Evolutionary conservation across 2,329 filamentous ascomycete species (phyloP).

Genomic region (Ceratocystis destructans): DNA sequence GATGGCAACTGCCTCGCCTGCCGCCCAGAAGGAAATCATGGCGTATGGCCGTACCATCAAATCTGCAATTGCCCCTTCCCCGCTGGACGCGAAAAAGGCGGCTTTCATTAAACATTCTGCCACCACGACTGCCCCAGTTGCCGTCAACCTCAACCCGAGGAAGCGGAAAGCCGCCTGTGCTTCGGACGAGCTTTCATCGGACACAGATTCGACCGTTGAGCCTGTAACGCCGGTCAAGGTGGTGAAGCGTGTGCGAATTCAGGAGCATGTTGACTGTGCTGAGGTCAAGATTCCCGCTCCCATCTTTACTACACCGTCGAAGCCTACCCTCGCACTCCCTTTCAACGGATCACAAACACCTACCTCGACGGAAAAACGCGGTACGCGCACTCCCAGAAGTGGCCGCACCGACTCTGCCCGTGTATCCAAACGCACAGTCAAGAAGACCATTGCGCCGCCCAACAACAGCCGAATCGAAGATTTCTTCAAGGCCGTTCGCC

Average conservation of each 20-base stretch:
- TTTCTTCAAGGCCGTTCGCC: slow-evolving; percentile 25
- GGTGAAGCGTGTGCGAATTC: slow-evolving; percentile 18
- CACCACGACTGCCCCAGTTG: not conserved
- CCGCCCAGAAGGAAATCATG: slow-evolving; percentile 13
- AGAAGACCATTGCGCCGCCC: slow-evolving; percentile 18
- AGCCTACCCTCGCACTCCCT: not conserved
- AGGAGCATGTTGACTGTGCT: slow-evolving; percentile 14
- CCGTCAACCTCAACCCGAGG: slow-evolving; percentile 24
- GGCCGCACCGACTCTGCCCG: slow-evolving; percentile 17
- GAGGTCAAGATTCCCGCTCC: slow-evolving; percentile 8
- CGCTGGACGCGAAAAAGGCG: slow-evolving; percentile 27
- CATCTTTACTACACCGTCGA: slow-evolving; percentile 13
- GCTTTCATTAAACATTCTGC: not conserved
- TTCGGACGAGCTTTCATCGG: slow-evolving; percentile 23
- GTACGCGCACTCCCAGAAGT: slow-evolving; percentile 18
- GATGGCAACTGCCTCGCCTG: slow-evolving; percentile 14
- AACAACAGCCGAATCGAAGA: slow-evolving; percentile 28
- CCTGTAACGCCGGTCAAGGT: slow-evolving; percentile 16
- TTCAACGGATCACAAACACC: slow-evolving; percentile 9
- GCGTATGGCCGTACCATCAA: slow-evolving; percentile 21
- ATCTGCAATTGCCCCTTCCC: slow-evolving; percentile 15
- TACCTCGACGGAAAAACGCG: slow-evolving; percentile 14
- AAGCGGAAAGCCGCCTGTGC: slow-evolving; percentile 29
- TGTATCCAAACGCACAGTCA: slow-evolving; percentile 16
- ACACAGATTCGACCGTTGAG: not conserved